Conservation (phyloP, 2,329 filamentous ascomycete genomes). For the Emericellopsis atlantica region DNA sequence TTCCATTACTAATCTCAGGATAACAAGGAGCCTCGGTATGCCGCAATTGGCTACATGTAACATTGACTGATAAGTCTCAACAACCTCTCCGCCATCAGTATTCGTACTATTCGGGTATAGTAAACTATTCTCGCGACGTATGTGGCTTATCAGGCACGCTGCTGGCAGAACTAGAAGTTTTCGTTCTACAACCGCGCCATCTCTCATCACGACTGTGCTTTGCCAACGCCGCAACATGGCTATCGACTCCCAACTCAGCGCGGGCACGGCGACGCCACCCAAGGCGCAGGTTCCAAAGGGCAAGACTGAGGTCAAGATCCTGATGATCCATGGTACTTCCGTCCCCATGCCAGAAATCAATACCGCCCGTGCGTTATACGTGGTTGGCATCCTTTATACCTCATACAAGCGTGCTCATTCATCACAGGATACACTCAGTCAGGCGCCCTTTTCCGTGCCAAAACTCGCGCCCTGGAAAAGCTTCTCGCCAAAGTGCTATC, state of each 20-base stretch:
- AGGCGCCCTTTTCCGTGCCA: conserved; percentile 70
- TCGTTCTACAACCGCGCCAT: background rate
- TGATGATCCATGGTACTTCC: conserved; percentile 60
- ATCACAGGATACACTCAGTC: conserved; percentile 75
- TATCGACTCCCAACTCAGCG: background rate
- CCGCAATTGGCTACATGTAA: too few relatives aligned
- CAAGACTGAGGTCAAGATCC: conserved; percentile 41
- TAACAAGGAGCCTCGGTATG: too few relatives aligned
- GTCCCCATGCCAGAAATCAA: too few relatives aligned
- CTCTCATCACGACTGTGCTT: background rate
- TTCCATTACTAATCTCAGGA: too few relatives aligned
- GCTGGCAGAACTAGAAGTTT: background rate
- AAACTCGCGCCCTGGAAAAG: conserved; percentile 80
- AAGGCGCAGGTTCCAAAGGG: conserved; percentile 11
- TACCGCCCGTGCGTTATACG: too few relatives aligned
- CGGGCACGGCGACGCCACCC: conserved; percentile 8
- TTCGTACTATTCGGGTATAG: too few relatives aligned
- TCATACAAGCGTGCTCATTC: background rate
- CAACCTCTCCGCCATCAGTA: too few relatives aligned
- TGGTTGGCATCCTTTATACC: too few relatives aligned
- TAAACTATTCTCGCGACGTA: too few relatives aligned
- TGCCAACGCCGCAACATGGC: background rate
- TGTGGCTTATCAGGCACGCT: too few relatives aligned
- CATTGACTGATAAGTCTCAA: too few relatives aligned
- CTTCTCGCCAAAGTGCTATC: conserved; percentile 61